These are phyloP conservation scores for Stemphylium vesicarium DNA, from an alignment of 2,329 filamentous ascomycete genomes.

Conservation along the genomic window DNA sequence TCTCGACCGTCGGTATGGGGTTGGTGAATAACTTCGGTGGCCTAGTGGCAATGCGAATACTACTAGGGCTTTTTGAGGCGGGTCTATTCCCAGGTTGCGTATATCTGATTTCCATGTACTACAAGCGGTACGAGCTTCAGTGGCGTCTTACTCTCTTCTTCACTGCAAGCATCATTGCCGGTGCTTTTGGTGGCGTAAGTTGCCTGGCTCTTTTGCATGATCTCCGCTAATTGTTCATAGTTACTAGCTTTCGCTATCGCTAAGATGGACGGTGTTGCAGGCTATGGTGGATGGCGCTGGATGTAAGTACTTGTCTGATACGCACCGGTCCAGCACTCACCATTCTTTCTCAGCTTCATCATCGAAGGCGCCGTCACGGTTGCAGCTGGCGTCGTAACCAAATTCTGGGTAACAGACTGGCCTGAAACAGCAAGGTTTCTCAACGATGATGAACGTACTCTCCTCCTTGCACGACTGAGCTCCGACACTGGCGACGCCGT, in stretches of 20 bases:
- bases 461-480: constrained; percentile 38
- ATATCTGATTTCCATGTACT: constrained; percentile 49
- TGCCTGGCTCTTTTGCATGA: not conserved
- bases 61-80: constrained; percentile 49
- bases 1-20: constrained; percentile 54
- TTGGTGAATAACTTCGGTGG: constrained; percentile 56
- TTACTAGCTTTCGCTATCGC: constrained; percentile 58
- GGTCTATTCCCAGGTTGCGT: constrained; percentile 43
- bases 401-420: constrained; percentile 60
- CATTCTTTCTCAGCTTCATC: constrained; percentile 17
- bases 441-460: constrained; percentile 32
- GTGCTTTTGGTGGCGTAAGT: constrained; percentile 50
- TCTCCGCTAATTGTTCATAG: constrained; percentile 11
- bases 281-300: constrained; percentile 46
- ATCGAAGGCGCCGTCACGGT: constrained; percentile 43
- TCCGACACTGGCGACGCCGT: constrained; percentile 47
- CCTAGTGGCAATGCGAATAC: constrained; percentile 55
- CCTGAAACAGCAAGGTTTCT: constrained; percentile 46
- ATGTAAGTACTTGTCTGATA: constrained; percentile 5
- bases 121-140: constrained; percentile 53
- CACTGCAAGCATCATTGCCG: constrained; percentile 50
- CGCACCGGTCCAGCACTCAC: too few species aligned
- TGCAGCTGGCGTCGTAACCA: constrained; percentile 52
- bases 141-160: constrained; percentile 52
- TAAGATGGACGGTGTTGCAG: constrained; percentile 65